A percentile compares a stretch with the other conserved stretches of the same genome.
These are phyloP conservation scores for Phytophthora brassicae DNA, from an alignment of 352 stramenopile genomes.

Conservation along the genomic window DNA sequence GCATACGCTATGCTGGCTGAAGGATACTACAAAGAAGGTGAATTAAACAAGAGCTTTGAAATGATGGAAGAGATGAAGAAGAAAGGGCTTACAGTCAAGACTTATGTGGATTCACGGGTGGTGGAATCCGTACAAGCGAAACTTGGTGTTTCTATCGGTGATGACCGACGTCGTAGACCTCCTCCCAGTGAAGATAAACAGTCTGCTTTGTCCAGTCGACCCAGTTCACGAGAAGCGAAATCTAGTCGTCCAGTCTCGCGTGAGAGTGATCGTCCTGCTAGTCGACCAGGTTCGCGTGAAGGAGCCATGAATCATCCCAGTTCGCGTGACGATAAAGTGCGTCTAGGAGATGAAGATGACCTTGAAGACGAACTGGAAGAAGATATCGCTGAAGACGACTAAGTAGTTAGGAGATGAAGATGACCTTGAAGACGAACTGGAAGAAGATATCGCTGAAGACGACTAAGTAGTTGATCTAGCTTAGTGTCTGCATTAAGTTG, in stretches of 20 bases:
- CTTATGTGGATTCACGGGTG: conserved; percentile 72
- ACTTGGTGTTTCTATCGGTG: conserved; percentile 25
- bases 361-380: conserved; percentile 79
- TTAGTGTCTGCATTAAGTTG: no score
- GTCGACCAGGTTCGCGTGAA: conserved; percentile 21
- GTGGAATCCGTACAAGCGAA: conserved; percentile 74
- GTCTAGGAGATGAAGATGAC: conserved; percentile 33
- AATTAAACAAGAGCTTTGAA: conserved; percentile 70
- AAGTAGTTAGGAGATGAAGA: conserved; percentile 26
- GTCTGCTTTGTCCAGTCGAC: conserved; percentile 12
- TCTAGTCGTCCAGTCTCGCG: conserved; percentile 18
- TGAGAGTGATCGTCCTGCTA: conserved; percentile 23
- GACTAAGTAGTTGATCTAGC: conserved; percentile 41
- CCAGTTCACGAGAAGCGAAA: conserved; percentile 26
- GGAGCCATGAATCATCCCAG: conserved; percentile 24
- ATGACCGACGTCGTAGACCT: conserved; percentile 26
- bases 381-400: conserved; percentile 76
- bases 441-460: conserved; percentile 81
- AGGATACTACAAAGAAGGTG: conserved; percentile 62
- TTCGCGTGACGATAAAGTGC: conserved; percentile 39
- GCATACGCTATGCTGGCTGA: conserved; percentile 88
- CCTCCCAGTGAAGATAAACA: conserved; percentile 39
- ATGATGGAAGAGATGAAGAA: conserved; percentile 82
- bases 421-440: conserved; percentile 71
- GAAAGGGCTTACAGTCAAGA: conserved; percentile 59